phyloP scores from a whole-genome alignment of 2,329 filamentous ascomycete species.

The Trichophyton mentagrophytes region DNA sequence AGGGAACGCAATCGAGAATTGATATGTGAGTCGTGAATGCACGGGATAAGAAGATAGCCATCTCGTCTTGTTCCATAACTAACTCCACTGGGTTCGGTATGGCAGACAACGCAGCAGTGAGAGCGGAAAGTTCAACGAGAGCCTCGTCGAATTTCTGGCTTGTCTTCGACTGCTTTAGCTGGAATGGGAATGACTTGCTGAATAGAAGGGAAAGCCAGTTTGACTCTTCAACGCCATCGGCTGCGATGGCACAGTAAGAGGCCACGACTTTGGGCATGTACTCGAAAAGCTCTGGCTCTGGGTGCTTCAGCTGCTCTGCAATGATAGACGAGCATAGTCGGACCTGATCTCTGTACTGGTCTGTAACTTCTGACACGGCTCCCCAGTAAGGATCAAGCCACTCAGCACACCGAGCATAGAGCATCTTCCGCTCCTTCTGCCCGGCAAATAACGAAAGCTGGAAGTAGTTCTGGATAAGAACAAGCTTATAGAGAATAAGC shows the following conservation, averaged over 20 bases:
- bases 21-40: constrained; percentile 76
- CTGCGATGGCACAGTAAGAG: constrained; percentile 68
- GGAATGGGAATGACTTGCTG: constrained; percentile 80
- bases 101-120: constrained; percentile 70
- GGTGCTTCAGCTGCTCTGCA: constrained; percentile 66
- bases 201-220: constrained; percentile 71
- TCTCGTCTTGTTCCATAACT: constrained; percentile 63
- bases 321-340: constrained; percentile 87
- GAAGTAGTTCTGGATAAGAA: constrained; percentile 85
- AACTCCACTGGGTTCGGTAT: constrained; percentile 62
- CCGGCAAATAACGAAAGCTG: constrained; percentile 67
- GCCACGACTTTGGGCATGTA: constrained; percentile 86
- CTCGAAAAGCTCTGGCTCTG: constrained; percentile 69
- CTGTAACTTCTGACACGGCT: constrained; percentile 54
- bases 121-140: constrained; percentile 73
- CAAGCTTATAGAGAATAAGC: constrained; percentile 78
- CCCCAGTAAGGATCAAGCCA: constrained; percentile 97
- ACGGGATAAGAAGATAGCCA: constrained; percentile 62
- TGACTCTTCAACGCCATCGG: constrained; percentile 47
- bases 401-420: constrained; percentile 68
- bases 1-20: constrained; percentile 77
- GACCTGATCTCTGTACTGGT: constrained; percentile 86
- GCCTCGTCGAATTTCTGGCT: constrained; percentile 66
- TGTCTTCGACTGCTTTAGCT: constrained; percentile 51
- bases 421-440: constrained; percentile 58